These are phyloP conservation scores for Pelargonium cotyledonis DNA, from an alignment of 441 rosid species.

Conservation along the genomic window DNA sequence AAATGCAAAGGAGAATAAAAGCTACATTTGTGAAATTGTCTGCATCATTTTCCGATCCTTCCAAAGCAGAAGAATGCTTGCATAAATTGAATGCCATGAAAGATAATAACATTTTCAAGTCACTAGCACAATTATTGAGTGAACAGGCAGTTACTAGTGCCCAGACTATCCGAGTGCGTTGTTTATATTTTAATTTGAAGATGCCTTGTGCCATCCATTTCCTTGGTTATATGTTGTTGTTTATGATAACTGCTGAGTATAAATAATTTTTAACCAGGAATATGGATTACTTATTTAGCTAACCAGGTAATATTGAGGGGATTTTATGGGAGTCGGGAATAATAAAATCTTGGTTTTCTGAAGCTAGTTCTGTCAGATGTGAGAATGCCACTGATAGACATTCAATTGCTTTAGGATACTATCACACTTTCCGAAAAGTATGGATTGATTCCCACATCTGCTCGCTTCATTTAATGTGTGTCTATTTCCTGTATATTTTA, in stretches of 20 bases:
- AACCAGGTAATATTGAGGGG: neutral
- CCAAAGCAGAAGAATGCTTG: conserved; percentile 68
- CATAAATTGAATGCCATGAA: conserved; percentile 57
- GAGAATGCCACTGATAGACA: neutral
- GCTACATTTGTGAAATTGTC: conserved; percentile 60
- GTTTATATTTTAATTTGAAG: conserved; percentile 13
- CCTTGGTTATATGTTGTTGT: conserved; percentile 10
- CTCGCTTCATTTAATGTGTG: neutral
- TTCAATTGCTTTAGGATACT: neutral
- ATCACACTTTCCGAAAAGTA: neutral
- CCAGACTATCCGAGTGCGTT: conserved; percentile 45
- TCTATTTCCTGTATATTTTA: neutral
- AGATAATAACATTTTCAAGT: conserved; percentile 52
- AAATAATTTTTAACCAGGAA: conserved; percentile 1
- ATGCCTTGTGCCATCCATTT: conserved; percentile 6
- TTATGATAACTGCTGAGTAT: conserved; percentile 6
- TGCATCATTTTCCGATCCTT: conserved; percentile 65
- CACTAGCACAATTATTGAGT: conserved; percentile 50
- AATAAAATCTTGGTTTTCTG: neutral
- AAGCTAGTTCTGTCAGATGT: neutral
- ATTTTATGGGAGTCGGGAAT: neutral
- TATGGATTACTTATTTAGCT: neutral
- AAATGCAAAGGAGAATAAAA: conserved; percentile 39
- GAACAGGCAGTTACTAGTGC: conserved; percentile 37
- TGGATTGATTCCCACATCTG: neutral